Evolutionary conservation across 2,329 filamentous ascomycete species (phyloP).

Genomic region (Fusarium incarnatum): DNA sequence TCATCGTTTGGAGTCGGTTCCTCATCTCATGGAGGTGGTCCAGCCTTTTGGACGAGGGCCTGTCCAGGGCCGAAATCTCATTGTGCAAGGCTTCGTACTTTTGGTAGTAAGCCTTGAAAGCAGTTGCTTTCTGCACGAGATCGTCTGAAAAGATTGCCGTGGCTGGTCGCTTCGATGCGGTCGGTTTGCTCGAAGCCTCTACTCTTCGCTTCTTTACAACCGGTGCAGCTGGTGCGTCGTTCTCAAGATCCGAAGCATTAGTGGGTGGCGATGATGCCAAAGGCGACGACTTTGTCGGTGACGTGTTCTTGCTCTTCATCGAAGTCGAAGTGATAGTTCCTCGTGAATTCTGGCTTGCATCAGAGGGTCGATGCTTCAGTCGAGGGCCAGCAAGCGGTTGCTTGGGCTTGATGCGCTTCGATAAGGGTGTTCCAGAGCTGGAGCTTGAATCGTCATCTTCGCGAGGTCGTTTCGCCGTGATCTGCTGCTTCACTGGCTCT

Average conservation of each 20-base stretch:
- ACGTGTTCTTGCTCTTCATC: conserved; percentile 64
- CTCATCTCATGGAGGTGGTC: conserved; percentile 66
- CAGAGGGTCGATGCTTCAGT: conserved; percentile 61
- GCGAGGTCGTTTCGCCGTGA: conserved; percentile 62
- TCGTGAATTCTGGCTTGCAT: conserved; percentile 62
- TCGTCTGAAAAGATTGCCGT: conserved; percentile 52
- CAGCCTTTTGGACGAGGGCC: conserved; percentile 65
- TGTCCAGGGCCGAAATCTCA: conserved; percentile 62
- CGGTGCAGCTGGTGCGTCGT: conserved; percentile 49
- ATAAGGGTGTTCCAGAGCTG: conserved; percentile 68
- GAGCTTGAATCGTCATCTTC: conserved; percentile 68
- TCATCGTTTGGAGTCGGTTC: conserved; percentile 65
- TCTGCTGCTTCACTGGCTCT: conserved; percentile 52
- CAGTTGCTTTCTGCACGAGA: conserved; percentile 64
- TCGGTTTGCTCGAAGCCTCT: conserved; percentile 43
- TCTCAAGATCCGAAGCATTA: conserved; percentile 72
- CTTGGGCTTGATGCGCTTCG: conserved; percentile 67
- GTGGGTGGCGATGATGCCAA: conserved; percentile 74
- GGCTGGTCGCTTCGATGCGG: conserved; percentile 48
- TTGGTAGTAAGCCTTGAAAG: conserved; percentile 67
- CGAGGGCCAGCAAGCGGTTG: conserved; percentile 51
- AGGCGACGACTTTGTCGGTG: conserved; percentile 72
- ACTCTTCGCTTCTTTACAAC: conserved; percentile 60
- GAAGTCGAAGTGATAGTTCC: conserved; percentile 54
- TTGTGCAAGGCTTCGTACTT: conserved; percentile 68